phyloP scores from a whole-genome alignment of 306 rosid species.

The Dalbergia oliveri region DNA sequence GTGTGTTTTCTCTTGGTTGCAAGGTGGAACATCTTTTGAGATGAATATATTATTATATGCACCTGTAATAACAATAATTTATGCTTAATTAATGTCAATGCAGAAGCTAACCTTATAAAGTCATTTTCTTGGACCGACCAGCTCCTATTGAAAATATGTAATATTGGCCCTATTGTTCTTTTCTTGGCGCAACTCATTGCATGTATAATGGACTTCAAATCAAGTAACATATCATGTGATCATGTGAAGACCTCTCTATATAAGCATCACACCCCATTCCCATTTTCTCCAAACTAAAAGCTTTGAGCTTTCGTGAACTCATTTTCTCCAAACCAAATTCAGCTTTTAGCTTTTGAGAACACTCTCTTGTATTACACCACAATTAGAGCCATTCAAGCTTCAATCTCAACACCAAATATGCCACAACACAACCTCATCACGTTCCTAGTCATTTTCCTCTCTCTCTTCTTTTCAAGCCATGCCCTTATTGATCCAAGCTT shows the following conservation, averaged over 20 bases:
- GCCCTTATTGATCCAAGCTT: slow-evolving; percentile 37
- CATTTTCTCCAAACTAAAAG: slow-evolving; percentile 18
- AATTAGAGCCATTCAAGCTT: background rate
- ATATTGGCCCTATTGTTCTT: background rate
- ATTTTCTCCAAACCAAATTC: no score
- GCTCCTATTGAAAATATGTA: background rate
- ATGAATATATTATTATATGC: background rate
- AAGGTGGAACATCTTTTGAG: slow-evolving; percentile 1
- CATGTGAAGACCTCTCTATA: slow-evolving; percentile 48
- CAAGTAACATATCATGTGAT: background rate
- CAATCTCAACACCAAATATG: slow-evolving; percentile 49
- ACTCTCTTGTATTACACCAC: background rate
- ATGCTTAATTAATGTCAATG: slow-evolving; percentile 12
- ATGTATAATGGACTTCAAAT: slow-evolving; percentile 38
- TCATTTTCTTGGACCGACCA: slow-evolving; percentile 36
- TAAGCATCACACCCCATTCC: slow-evolving; percentile 27
- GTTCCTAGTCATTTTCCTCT: slow-evolving; percentile 35
- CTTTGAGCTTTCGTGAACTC: background rate
- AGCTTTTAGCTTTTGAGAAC: background rate
- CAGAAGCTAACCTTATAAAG: background rate
- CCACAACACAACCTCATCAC: slow-evolving; percentile 38
- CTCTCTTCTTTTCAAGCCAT: slow-evolving; percentile 37
- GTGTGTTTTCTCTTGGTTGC: slow-evolving; percentile 23
- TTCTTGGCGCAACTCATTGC: slow-evolving; percentile 36
- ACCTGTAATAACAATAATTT: slow-evolving; percentile 1